phyloP scores from a whole-genome alignment of 1,284 basidiomycete species.

The Filobasidium uniguttulatum region DNA sequence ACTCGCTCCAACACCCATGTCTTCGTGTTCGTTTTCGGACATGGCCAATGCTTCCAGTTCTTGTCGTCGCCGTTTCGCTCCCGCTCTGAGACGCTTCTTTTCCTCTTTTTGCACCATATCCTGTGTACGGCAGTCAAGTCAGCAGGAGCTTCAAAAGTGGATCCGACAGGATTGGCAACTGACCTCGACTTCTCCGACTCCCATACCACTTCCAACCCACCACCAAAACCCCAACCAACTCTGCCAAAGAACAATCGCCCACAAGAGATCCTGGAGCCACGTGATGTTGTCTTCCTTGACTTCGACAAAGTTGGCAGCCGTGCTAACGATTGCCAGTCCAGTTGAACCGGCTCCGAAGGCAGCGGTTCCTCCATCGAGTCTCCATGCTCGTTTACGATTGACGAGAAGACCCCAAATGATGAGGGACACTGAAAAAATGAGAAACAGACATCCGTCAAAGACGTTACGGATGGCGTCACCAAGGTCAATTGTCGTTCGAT shows the following conservation, averaged over 20 bases:
- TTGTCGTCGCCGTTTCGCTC: constrained; percentile 1
- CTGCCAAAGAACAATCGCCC: constrained; percentile 83
- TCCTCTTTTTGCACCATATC: constrained; percentile 35
- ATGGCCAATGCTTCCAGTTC: background rate
- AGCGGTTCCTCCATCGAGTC: constrained; percentile 87
- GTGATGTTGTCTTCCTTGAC: constrained; percentile 67
- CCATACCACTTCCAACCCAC: constrained; percentile 87
- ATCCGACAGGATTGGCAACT: constrained; percentile 3
- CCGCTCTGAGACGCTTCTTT: constrained; percentile 21
- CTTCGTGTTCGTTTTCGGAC: too few relatives aligned
- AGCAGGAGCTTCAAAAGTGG: background rate
- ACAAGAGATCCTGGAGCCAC: constrained; percentile 74
- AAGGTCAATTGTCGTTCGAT: constrained; percentile 44
- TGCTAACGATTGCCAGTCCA: constrained; percentile 60
- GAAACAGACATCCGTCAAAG: constrained; percentile 84
- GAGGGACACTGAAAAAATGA: constrained; percentile 81
- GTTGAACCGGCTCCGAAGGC: constrained; percentile 78
- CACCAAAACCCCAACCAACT: constrained; percentile 79
- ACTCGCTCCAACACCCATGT: background rate
- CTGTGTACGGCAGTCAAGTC: constrained; percentile 6
- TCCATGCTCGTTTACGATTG: constrained; percentile 84
- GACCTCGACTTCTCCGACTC: constrained; percentile 41
- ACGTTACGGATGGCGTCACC: constrained; percentile 78
- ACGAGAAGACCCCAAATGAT: constrained; percentile 86
- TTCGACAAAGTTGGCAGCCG: constrained; percentile 71